Conservation (phyloP, 768 basidiomycete species). For the Boletus subcaerulescens region DNA sequence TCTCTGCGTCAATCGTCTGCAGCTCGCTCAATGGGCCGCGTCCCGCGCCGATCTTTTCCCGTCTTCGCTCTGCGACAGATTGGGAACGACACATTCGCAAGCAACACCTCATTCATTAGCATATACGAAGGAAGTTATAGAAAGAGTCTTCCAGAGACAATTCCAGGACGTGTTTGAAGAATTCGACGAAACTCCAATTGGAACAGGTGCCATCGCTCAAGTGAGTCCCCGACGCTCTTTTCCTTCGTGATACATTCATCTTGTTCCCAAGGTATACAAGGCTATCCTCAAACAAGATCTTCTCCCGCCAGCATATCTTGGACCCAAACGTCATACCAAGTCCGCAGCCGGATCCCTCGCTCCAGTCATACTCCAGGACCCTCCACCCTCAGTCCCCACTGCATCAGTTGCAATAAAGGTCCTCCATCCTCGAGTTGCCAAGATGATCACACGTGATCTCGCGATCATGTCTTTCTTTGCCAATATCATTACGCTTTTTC, state of each 20-base stretch:
- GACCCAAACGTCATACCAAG: slow-evolving; percentile 61
- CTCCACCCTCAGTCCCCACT: slow-evolving; percentile 71
- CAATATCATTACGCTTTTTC: slow-evolving; percentile 67
- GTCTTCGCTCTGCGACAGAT: slow-evolving; percentile 71
- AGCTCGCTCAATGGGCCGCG: slow-evolving; percentile 99
- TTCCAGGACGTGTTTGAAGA: slow-evolving; percentile 91
- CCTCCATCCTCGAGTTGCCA: slow-evolving; percentile 81
- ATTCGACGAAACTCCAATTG: slow-evolving; percentile 85
- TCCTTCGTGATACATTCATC: background rate
- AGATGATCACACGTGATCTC: slow-evolving; percentile 85
- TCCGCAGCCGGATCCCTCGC: slow-evolving; percentile 50
- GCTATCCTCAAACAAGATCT: slow-evolving; percentile 82
- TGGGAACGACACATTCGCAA: slow-evolving; percentile 86
- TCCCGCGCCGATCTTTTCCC: slow-evolving; percentile 95
- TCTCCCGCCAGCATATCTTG: slow-evolving; percentile 80
- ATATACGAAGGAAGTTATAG: slow-evolving; percentile 80
- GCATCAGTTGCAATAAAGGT: slow-evolving; percentile 94
- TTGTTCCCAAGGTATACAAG: slow-evolving; percentile 67
- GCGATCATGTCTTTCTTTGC: slow-evolving; percentile 96
- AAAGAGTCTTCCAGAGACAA: slow-evolving; percentile 75
- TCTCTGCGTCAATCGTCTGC: slow-evolving; percentile 10
- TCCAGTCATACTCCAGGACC: slow-evolving; percentile 45
- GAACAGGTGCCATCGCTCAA: slow-evolving; percentile 99
- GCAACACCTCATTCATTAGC: slow-evolving; percentile 75
- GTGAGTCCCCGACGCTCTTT: slow-evolving; percentile 23